These are phyloP conservation scores for Physcia stellaris DNA, from an alignment of 495 filamentous ascomycete genomes.

Conservation along the genomic window DNA sequence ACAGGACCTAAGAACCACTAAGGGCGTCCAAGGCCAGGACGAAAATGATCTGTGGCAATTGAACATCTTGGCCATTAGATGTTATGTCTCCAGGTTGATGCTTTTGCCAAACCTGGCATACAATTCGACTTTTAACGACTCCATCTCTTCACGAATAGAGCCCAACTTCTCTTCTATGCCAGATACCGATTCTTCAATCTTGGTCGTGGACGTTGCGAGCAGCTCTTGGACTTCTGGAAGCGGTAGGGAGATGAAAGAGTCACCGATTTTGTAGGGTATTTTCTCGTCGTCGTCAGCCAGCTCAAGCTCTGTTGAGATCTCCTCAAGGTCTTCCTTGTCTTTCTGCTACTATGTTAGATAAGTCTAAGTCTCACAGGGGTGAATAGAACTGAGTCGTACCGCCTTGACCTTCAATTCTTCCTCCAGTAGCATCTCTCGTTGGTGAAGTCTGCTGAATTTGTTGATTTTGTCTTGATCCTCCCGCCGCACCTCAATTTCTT, in stretches of 20 bases:
- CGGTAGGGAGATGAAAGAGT: constrained; percentile 81
- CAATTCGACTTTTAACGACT: constrained; percentile 70
- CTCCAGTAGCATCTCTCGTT: constrained; percentile 62
- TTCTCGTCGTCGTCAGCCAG: constrained; percentile 90
- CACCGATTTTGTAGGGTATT: constrained; percentile 90
- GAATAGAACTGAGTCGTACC: constrained; percentile 33
- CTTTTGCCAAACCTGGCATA: constrained; percentile 90
- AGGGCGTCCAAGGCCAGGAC: too few relatives aligned
- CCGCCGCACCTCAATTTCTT: constrained; percentile 82
- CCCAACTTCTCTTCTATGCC: constrained; percentile 63
- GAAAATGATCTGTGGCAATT: too few relatives aligned
- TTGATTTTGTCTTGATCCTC: constrained; percentile 99
- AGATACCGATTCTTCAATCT: constrained; percentile 61
- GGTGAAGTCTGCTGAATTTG: constrained; percentile 87
- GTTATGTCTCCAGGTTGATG: constrained; percentile 83
- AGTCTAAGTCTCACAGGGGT: constrained; percentile 8
- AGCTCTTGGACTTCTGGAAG: constrained; percentile 73
- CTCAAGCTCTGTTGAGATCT: constrained; percentile 81
- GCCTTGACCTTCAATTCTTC: constrained; percentile 72
- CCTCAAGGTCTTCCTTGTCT: constrained; percentile 94
- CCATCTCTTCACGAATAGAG: constrained; percentile 70
- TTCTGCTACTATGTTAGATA: constrained; percentile 48
- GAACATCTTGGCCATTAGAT: too few relatives aligned
- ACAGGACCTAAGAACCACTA: too few relatives aligned
- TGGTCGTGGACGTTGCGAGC: constrained; percentile 53